Evolutionary conservation across 257 asterid genomes (phyloP).

Genomic region (Solanum raphanifolium): DNA sequence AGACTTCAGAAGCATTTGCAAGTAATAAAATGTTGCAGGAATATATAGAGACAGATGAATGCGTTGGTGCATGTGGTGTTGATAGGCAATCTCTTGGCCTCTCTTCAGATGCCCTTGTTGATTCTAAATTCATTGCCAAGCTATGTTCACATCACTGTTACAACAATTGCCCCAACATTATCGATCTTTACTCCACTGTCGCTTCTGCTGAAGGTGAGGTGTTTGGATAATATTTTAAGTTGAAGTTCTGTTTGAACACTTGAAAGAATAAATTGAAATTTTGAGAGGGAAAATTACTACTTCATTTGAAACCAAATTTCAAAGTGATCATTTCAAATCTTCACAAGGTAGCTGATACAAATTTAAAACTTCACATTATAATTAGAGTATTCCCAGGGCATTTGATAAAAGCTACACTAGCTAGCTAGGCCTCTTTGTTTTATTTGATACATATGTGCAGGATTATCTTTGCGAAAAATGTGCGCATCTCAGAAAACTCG

Average conservation of each 20-base stretch:
- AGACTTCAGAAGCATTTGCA: constrained; percentile 52
- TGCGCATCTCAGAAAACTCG: constrained; percentile 43
- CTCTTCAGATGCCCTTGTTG: constrained; percentile 59
- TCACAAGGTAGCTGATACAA: not conserved
- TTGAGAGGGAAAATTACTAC: not conserved
- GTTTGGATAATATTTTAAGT: not conserved
- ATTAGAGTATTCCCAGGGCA: not conserved
- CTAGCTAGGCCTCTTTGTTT: not conserved
- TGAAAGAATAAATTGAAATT: no score
- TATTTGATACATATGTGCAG: constrained; percentile 16
- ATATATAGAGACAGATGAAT: constrained; percentile 49
- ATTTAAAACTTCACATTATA: no score
- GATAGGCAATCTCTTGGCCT: constrained; percentile 55
- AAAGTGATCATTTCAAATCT: not conserved
- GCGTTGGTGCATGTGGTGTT: constrained; percentile 55
- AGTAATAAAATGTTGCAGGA: constrained; percentile 27
- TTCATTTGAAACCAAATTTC: not conserved
- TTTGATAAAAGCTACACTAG: not conserved
- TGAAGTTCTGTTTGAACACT: not conserved
- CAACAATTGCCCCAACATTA: constrained; percentile 55
- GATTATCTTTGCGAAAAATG: constrained; percentile 48
- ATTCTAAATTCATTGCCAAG: constrained; percentile 31
- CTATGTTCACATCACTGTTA: constrained; percentile 67
- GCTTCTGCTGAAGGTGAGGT: constrained; percentile 68
- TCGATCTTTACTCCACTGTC: constrained; percentile 58